Base-by-base conservation (phyloP, 2,329 filamentous ascomycete species). In the Sporothrix schenckii region DNA sequence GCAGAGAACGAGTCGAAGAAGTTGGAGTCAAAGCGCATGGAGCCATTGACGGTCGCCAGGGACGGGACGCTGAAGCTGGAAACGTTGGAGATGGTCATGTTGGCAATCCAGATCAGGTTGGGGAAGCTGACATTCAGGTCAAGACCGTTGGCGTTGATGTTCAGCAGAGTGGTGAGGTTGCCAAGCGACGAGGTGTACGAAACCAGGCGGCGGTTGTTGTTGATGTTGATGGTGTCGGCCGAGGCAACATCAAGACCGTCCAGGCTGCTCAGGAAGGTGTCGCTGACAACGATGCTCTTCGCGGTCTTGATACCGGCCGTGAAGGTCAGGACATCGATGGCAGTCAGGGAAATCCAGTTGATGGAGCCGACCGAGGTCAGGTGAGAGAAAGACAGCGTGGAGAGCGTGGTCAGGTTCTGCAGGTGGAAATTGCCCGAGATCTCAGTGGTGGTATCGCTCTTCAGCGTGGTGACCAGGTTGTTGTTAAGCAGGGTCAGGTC, bases 131-230 rank as follows among this genome's bases (percentile, higher is more conserved):
- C 76, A 72, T 86, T 82, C 75, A 97, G 86, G 74, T 88, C 84
- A 74, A 87, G 83, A 78, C 91, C 90, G 85, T 99, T 99, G 84
- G 90, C 89, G 76, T 89, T 88, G 78, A 99, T 89, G 77, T 86
- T 89, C 68, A 97, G 83, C 61, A 85, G 80, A 70, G 87, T 84
- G 74, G 86, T 91, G 76, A 97, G 87, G 82, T 92, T 94, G 80
- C 86, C 86, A 71, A 98, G 86, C 79, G 91, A 87, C 80, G 93
- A 92, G 78, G 88, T 87, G 83, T 96, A 92, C 72, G 84, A 85
- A 78, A 87, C 88, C 76, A 99, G 86, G 78, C 91, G 90, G 73
- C 83, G 83, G 88, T 98, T 98, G 89, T 97, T 97, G 87, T 92
- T 91, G 81, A 99, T 91, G 80, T 92, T 85, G 79, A 99, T 87